Percentiles rank a stretch among this genome's conserved stretches.
Evolutionary conservation across 495 filamentous ascomycete species (phyloP).

Genomic region (Tuber melanosporum): DNA sequence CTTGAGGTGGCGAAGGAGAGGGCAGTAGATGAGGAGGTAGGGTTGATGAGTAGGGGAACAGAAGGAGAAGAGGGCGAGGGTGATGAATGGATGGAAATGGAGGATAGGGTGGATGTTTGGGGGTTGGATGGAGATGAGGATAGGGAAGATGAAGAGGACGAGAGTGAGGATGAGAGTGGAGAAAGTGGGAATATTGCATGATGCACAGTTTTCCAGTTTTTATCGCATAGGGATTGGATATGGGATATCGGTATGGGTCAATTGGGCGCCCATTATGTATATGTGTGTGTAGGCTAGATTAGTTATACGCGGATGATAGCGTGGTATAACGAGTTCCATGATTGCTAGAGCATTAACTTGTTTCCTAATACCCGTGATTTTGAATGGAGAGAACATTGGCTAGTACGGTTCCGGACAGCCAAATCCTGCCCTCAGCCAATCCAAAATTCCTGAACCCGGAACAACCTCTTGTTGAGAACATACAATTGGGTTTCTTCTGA

Average conservation of each 20-base stretch:
- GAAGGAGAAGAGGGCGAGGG: constrained; percentile 13
- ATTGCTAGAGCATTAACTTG: not conserved
- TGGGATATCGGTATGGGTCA: not conserved
- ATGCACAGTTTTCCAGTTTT: not conserved
- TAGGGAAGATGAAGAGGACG: not conserved
- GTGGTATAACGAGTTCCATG: not conserved
- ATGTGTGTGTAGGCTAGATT: not conserved
- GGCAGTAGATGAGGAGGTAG: constrained; percentile 6
- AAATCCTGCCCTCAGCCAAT: no score
- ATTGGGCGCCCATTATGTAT: not conserved
- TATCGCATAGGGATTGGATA: not conserved
- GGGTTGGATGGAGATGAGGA: constrained; percentile 4
- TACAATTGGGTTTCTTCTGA: no score
- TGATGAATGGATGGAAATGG: constrained; percentile 8
- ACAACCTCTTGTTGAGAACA: no score
- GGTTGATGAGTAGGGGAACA: constrained; percentile 8
- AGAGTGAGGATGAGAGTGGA: not conserved
- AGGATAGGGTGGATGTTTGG: constrained; percentile 7
- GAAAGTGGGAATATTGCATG: not conserved
- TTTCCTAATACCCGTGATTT: not conserved
- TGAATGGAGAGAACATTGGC: not conserved
- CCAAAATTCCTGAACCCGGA: no score
- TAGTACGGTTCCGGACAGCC: not conserved
- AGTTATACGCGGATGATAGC: not conserved
- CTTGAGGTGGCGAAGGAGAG: constrained; percentile 12